Evolutionary conservation across 768 basidiomycete genomes (phyloP), one percentile per base, ranked within the genome.

Genomic region (Podaxis sp.): DNA sequence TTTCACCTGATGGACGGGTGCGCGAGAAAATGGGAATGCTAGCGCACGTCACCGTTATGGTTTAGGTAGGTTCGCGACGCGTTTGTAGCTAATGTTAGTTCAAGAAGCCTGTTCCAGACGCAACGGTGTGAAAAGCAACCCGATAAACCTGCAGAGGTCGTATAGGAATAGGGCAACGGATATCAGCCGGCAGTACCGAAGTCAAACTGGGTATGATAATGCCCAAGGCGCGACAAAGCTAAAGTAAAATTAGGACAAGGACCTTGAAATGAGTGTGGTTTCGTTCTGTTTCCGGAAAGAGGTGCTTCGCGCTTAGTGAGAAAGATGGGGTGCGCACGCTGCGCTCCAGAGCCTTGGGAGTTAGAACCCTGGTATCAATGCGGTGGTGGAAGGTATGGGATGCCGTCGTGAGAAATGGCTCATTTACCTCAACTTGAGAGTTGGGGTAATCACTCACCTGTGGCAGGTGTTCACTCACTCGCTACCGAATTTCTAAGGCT

Each of bases 111-210:
- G n/a, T 24, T 24, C 22, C 19, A 19, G 26, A n/a, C 12, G 48
- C 58, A 17, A 11, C 48, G 19, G 39, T 51, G 48, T 51, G 58
- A 51, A 15, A 51, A 52, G 17, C 33, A 52, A 30, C 33, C 15
- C 58, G 8, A 52, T 28, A 26, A 33, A 11, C n/a, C 19, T 38
- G 58, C 36, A n/a, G 30, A 4, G 48, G 58, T 40, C 38, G 22
- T 2, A n/a, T 17, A 51, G 58, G n/a, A 36, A 39, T 33, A 3
- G 36, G 1, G 12, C 24, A 42, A 52, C 24, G 22, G 26, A 22
- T 51, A 52, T 42, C 59, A 60, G 40, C 59, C 26, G 59, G 48
- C 39, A 49, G 26, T 42, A 26, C 28, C 17, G 22, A 52, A 49
- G 48, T 39, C 28, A 19, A 59, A 59, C 33, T 24, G 33, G 22